These are phyloP conservation scores for Penium margaritaceum DNA, from an alignment of 139 green algal species.

Conservation along the genomic window DNA sequence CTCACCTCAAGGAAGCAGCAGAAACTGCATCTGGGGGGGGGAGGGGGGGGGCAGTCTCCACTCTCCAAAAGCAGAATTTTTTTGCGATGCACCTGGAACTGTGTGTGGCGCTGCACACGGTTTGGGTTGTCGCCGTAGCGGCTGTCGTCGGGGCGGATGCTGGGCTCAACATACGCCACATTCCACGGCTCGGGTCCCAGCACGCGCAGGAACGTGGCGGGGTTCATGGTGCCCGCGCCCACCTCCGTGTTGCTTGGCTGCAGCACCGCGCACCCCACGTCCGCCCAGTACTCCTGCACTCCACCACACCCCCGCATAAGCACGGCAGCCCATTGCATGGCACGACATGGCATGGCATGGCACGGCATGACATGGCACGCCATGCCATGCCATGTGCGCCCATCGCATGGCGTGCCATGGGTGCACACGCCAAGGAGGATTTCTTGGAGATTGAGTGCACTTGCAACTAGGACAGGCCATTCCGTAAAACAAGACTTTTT, in stretches of 20 bases:
- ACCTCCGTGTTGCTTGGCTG: constrained; percentile 96
- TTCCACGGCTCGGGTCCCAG: constrained; percentile 44
- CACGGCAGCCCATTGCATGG: too few species aligned
- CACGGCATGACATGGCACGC: too few species aligned
- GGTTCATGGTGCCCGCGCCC: constrained; percentile 98
- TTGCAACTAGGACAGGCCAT: too few species aligned
- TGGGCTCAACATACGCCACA: constrained; percentile 81
- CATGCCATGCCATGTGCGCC: too few species aligned
- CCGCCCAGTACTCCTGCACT: constrained; percentile 87
- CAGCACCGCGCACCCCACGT: constrained; percentile 74
- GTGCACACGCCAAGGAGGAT: too few species aligned
- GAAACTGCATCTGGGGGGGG: neutral
- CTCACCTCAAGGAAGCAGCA: constrained; percentile 44
- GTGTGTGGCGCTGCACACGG: constrained; percentile 92
- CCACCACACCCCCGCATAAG: too few species aligned
- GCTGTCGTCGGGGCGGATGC: constrained; percentile 88
- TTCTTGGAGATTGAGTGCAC: too few species aligned
- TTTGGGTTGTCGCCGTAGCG: constrained; percentile 97
- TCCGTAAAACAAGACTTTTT: too few species aligned
- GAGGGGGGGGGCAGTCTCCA: neutral
- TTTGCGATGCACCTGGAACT: constrained; percentile 70
- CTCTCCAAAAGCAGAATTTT: constrained; percentile 1
- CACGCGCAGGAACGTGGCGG: constrained; percentile 86
- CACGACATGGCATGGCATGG: too few species aligned
- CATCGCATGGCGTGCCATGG: too few species aligned